These are phyloP conservation scores for Discostella pseudostelligera DNA, from an alignment of 108 stramenopile species.

Conservation along the genomic window DNA sequence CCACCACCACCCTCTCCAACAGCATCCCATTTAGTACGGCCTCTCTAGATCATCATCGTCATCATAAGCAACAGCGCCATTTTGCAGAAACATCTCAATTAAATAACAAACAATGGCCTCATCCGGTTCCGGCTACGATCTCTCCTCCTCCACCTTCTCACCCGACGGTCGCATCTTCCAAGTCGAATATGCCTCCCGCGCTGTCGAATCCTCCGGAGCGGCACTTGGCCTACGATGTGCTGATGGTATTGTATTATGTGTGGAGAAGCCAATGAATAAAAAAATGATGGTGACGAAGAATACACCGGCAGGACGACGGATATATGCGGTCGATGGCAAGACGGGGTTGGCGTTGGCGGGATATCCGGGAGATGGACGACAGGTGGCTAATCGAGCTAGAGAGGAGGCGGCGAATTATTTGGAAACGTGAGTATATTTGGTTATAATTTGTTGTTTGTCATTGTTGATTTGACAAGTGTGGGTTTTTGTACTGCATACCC, in stretches of 20 bases:
- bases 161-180: constrained; percentile 99
- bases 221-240: constrained; percentile 91
- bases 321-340: constrained; percentile 74
- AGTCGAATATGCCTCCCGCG: constrained; percentile 93
- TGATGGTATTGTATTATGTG: constrained; percentile 97
- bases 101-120: constrained; percentile 62
- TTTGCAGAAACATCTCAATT: background rate
- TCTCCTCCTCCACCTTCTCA: constrained; percentile 94
- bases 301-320: constrained; percentile 73
- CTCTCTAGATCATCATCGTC: too few relatives aligned
- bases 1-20: too few relatives aligned
- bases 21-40: too few relatives aligned
- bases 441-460: constrained; percentile 1
- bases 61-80: too few relatives aligned
- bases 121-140: constrained; percentile 91
- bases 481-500: background rate
- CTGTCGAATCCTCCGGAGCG: constrained; percentile 92
- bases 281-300: constrained; percentile 89
- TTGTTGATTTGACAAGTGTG: background rate
- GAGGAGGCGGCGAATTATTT: constrained; percentile 89
- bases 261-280: constrained; percentile 88
- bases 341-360: constrained; percentile 89
- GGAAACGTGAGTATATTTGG: constrained; percentile 58
- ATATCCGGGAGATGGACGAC: constrained; percentile 92
- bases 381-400: constrained; percentile 88